A percentile compares a stretch with the other conserved stretches of the same genome.
Evolutionary conservation across 164 flowering plant species (phyloP).

Genomic region (Nymphaea colorata): DNA sequence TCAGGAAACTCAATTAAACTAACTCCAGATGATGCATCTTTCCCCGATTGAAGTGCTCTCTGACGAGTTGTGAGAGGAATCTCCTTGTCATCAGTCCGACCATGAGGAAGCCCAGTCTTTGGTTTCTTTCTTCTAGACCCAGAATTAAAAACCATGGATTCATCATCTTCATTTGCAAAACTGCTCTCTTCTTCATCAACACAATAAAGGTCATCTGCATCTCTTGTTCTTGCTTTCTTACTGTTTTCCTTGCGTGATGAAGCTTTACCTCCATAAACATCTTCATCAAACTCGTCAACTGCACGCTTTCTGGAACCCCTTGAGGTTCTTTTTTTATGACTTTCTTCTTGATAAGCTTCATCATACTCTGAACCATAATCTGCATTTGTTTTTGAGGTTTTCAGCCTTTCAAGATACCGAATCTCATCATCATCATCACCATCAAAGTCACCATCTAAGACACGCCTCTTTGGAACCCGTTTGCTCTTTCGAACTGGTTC

Average conservation of each 20-base stretch:
- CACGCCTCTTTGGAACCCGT: constrained; percentile 64
- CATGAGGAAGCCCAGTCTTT: constrained; percentile 48
- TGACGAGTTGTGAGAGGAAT: constrained; percentile 78
- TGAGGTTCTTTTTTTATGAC: constrained; percentile 32
- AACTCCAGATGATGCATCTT: constrained; percentile 40
- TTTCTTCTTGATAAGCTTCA: constrained; percentile 41
- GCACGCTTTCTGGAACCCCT: constrained; percentile 24
- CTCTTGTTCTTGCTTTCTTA: constrained; percentile 34
- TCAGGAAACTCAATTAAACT: constrained; percentile 75
- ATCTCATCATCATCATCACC: constrained; percentile 69
- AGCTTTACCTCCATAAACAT: constrained; percentile 14
- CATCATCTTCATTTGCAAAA: not conserved
- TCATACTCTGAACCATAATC: constrained; percentile 16
- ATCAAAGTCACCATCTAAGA: constrained; percentile 47
- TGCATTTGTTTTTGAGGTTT: constrained; percentile 23
- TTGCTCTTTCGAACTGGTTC: constrained; percentile 83
- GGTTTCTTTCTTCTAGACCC: constrained; percentile 39
- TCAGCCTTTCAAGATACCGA: constrained; percentile 72
- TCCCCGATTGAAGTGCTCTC: constrained; percentile 84
- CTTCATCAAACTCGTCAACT: constrained; percentile 12
- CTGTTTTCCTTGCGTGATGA: constrained; percentile 30
- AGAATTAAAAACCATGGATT: constrained; percentile 36
- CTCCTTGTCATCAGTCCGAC: constrained; percentile 47
- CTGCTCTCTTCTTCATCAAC: constrained; percentile 40
- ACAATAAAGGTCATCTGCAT: constrained; percentile 46